Evolutionary conservation across 1,139 yeast genomes (phyloP).

Genomic region (Magnusiomyces tetraspermus): DNA sequence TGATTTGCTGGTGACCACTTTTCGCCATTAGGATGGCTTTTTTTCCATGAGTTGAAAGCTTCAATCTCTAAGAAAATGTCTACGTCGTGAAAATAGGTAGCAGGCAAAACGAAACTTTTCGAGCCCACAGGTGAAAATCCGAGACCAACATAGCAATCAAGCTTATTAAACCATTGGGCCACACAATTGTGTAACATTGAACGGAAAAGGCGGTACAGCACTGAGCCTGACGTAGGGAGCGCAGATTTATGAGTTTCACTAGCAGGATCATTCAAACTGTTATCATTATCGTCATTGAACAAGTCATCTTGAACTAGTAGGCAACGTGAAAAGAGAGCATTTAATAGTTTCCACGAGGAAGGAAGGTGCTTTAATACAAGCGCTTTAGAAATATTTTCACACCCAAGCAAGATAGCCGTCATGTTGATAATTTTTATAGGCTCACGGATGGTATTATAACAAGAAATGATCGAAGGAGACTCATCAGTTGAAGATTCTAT

Average conservation of each 20-base stretch:
- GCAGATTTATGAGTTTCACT: too few relatives aligned
- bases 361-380: slow-evolving; percentile 24
- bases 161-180: slow-evolving; percentile 22
- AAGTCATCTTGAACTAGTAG: slow-evolving; percentile 15
- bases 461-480: slow-evolving; percentile 14
- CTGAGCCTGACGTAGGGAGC: background rate
- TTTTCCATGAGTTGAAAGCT: background rate
- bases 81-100: background rate
- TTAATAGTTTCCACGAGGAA: slow-evolving; percentile 20
- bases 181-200: slow-evolving; percentile 19
- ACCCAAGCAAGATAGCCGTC: slow-evolving; percentile 27
- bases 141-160: slow-evolving; percentile 21
- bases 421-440: slow-evolving; percentile 19
- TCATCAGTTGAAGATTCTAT: background rate
- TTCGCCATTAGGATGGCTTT: background rate
- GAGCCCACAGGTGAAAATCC: slow-evolving; percentile 9
- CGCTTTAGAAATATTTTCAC: slow-evolving; percentile 22
- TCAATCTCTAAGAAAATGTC: background rate
- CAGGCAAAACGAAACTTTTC: background rate
- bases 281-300: background rate
- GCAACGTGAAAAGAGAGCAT: slow-evolving; percentile 22
- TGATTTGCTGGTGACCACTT: background rate
- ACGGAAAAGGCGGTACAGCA: slow-evolving; percentile 17
- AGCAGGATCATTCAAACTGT: background rate
- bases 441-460: slow-evolving; percentile 15